phyloP scores from a whole-genome alignment of 1,139 yeast genomes.

The Meyerozyma elateridarum region DNA sequence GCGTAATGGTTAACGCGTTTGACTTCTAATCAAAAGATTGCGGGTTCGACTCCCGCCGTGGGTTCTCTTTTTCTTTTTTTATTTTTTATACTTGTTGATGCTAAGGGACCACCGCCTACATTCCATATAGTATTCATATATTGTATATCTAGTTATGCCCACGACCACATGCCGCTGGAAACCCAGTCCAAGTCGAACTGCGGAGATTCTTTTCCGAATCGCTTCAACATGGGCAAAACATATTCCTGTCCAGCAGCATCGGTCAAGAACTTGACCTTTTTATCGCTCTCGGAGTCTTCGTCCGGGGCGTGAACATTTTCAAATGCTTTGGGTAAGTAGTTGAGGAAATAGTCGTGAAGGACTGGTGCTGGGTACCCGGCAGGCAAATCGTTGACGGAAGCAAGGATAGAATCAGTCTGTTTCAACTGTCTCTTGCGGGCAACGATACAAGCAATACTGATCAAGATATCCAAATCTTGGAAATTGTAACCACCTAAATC shows the following conservation, averaged over 20 bases:
- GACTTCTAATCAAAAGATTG: slow-evolving; percentile 22
- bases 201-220: slow-evolving; percentile 24
- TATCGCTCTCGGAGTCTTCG: slow-evolving; percentile 8
- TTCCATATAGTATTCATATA: too few relatives aligned
- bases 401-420: slow-evolving; percentile 16
- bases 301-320: slow-evolving; percentile 10
- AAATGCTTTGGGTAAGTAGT: slow-evolving; percentile 28
- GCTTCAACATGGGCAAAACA: slow-evolving; percentile 33
- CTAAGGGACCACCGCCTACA: too few relatives aligned
- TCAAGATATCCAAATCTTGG: slow-evolving; percentile 37
- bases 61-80: slow-evolving; percentile 10
- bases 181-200: slow-evolving; percentile 39
- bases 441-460: slow-evolving; percentile 28
- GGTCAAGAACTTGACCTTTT: slow-evolving; percentile 21
- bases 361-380: slow-evolving; percentile 31
- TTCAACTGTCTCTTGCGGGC: slow-evolving; percentile 20
- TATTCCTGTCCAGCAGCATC: slow-evolving; percentile 19
- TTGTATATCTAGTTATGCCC: slow-evolving; percentile 11
- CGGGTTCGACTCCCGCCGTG: slow-evolving; percentile 24
- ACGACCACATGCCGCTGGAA: slow-evolving; percentile 28
- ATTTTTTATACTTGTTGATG: too few relatives aligned
- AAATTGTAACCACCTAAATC: slow-evolving; percentile 41
- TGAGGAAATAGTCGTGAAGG: slow-evolving; percentile 35
- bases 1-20: slow-evolving; percentile 21
- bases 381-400: slow-evolving; percentile 33